Percentiles rank a stretch among this genome's conserved stretches.
Evolutionary conservation across 805 yeast genomes (phyloP).

Genomic region (Saccharomycopsis capsularis): DNA sequence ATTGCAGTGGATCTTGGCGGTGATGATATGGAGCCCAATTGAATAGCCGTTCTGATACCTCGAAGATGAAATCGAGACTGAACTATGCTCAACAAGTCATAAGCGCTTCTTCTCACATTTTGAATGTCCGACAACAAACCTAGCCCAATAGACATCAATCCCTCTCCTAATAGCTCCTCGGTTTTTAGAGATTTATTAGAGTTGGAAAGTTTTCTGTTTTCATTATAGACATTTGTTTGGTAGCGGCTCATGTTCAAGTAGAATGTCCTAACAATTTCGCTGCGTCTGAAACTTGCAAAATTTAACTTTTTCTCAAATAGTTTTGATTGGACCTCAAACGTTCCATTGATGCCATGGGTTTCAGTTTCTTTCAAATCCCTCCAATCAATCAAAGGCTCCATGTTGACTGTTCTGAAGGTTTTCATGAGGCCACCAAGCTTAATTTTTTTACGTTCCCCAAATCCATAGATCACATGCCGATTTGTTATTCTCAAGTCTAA

Average conservation of each 20-base stretch:
- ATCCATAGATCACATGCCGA: constrained; percentile 10
- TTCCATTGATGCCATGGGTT: neutral
- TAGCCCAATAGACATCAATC: constrained; percentile 58
- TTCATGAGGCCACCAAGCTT: constrained; percentile 11
- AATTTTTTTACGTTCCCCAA: constrained; percentile 3
- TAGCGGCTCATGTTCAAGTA: constrained; percentile 13
- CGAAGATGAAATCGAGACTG: too few species aligned
- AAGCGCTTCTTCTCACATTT: constrained; percentile 57
- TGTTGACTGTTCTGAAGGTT: constrained; percentile 11
- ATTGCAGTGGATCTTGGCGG: constrained; percentile 16
- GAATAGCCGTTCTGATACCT: too few species aligned
- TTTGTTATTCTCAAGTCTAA: constrained; percentile 8
- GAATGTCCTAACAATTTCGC: constrained; percentile 13
- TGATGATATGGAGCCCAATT: constrained; percentile 13
- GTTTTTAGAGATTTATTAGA: constrained; percentile 26
- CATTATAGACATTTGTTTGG: constrained; percentile 5
- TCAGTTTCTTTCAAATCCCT: constrained; percentile 10
- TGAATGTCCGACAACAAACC: constrained; percentile 58
- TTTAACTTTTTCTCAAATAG: constrained; percentile 5
- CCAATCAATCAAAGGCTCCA: constrained; percentile 20
- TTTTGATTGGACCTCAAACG: constrained; percentile 10
- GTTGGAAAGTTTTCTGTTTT: constrained; percentile 14
- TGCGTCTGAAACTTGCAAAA: constrained; percentile 3
- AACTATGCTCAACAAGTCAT: constrained; percentile 48
- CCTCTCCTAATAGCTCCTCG: constrained; percentile 47